Evolutionary conservation across 148 eudicot species (phyloP), one percentile per base, ranked within the genome.

Genomic region (Vaccinium darrowii): DNA sequence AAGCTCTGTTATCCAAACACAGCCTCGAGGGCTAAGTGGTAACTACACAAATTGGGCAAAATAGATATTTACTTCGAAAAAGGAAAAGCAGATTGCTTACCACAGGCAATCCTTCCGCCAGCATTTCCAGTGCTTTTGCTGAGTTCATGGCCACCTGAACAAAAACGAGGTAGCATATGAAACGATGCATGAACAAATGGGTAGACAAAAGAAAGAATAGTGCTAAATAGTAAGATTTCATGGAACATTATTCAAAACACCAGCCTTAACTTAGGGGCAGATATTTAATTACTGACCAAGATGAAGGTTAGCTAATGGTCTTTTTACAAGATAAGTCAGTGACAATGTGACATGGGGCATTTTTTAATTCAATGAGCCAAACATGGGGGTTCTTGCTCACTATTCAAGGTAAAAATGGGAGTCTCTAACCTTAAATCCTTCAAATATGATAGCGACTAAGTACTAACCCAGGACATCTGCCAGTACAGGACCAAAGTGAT

Each of bases 101-200:
- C 97, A 56, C 96, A 93, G 88, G 96, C 96, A 84, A 92, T 65
- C 80, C 96, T 87, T 86, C 94, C 96, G 49, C 97, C 97, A 73
- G 97, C 97, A 87, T 93, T 94, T 86, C 95, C 97, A 3, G 97
- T 92, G 78, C 79, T 43, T 87, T 94, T 94, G 93, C 97, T 94
- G 60, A 94, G 94, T 71, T 92, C 97, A 84, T 94, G 96, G 58
- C 97, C 97, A 25, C 97, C 97, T 94, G 81, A 71, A 65, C 62
- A 51, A 79, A 47, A 49, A 14, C 9, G 12, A 30, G 78, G 62
- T 18, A 51, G 4, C 23, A 30, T 12, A 21, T 82, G 16, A 71
- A 16, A 18, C 7, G 27, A 23, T 52, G 49, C 50, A 9, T 8
- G 49, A 67, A 30, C 27, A 80, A 19, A 10, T 2, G 82, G 33